phyloP scores from a whole-genome alignment of 1,139 yeast genomes.

The Taiozyma sp. region DNA sequence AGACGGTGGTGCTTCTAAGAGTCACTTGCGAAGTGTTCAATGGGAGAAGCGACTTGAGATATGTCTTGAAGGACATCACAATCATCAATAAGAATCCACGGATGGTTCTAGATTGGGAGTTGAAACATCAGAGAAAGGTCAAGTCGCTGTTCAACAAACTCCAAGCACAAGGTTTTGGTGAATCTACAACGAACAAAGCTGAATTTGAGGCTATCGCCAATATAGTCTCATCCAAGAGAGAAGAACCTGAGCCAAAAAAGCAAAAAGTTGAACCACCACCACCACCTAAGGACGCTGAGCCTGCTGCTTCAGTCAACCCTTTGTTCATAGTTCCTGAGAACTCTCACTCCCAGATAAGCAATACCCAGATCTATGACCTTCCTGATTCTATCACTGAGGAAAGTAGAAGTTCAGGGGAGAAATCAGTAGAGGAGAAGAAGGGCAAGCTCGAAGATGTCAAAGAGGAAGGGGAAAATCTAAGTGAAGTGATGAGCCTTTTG shows the following conservation, averaged over 20 bases:
- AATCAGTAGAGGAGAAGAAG: not conserved
- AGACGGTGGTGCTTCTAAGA: not conserved
- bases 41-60: conserved; percentile 2
- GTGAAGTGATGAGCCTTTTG: not conserved
- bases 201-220: conserved; percentile 3
- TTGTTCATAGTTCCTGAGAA: conserved; percentile 1
- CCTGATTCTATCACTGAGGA: not conserved
- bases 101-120: conserved; percentile 1
- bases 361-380: not conserved
- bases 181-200: not conserved
- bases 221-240: conserved; percentile 1
- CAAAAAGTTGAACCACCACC: not conserved
- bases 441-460: not conserved
- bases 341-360: conserved; percentile 3
- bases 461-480: not conserved
- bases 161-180: not conserved
- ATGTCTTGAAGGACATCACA: conserved; percentile 1
- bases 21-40: conserved; percentile 4
- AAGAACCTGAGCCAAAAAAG: not conserved
- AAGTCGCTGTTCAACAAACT: conserved; percentile 2
- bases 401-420: not conserved
- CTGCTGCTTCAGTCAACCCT: not conserved
- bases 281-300: not conserved
- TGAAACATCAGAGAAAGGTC: conserved; percentile 6
- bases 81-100: conserved; percentile 7